Base-by-base conservation (phyloP, 306 rosid genomes). In the Bauhinia variegata region DNA sequence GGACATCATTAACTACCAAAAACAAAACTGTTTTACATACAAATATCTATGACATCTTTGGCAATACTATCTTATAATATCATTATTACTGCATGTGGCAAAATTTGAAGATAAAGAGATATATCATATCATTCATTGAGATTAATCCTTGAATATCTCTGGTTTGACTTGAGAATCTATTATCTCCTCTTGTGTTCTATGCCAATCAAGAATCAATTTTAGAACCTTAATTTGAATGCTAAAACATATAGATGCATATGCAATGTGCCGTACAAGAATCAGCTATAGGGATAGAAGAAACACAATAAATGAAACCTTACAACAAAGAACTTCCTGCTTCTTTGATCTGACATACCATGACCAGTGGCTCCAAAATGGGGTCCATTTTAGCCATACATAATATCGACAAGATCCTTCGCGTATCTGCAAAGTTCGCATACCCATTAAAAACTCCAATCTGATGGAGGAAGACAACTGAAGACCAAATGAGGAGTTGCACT, bases 331-430 rank as follows among this genome's bases (percentile, higher is more conserved):
- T 44, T 39, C 41, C 44, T 32, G 30, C 39, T 18, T 36, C 46
- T 48, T 37, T 64, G 48, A 51, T 64, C 74, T 48, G 56, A 53
- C 75, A 74, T 86, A 95, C 99, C 99, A 85, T 95, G 97, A 80
- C 99, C 91, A 58, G 97, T 96, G 33, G 97, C 97, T 57, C 97
- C 99, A 23, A 95, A 86, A 87, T 91, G 97, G 63, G 96, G 95
- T 77, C 95, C 99, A 54, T 88, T 83, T 73, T 84, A 83, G 61
- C 82, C 72, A 56, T 82, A 90, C 87, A 95, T 11, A 80, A 88
- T 80, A 78, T 80, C 44, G 67, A 91, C 97, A 69, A 95, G 85
- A 68, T 95, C 99, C 87, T 95, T 87, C 0, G 99, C 99, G 48
- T 95, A 95, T 72, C 99, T 95, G 81, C 71, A 77, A 56, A 64